A percentile compares a stretch with the other conserved stretches of the same genome.
phyloP scores from a whole-genome alignment of 176 grass and related monocot species.

The Bonia amplexicaulis region DNA sequence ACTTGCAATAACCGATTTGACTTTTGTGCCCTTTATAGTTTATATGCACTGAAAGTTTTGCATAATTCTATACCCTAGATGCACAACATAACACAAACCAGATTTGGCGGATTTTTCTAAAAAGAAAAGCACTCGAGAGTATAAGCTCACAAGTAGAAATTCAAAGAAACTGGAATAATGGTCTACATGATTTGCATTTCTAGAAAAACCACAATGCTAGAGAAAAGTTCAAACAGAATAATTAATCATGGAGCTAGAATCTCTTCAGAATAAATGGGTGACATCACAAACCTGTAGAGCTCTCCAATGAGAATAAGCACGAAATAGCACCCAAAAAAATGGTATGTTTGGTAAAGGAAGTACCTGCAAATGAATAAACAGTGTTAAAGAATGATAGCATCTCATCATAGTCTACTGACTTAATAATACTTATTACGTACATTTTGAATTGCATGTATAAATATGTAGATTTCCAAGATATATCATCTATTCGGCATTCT shows the following conservation, averaged over 20 bases:
- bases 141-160: not conserved
- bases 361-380: slow-evolving; percentile 49
- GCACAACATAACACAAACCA: not conserved
- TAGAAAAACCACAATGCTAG: not conserved
- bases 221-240: not conserved
- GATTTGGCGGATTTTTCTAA: not conserved
- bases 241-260: not conserved
- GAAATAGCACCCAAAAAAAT: slow-evolving; percentile 91
- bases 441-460: not conserved
- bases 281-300: slow-evolving; percentile 76
- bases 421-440: not conserved
- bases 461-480: not conserved
- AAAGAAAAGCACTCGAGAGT: not conserved
- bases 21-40: not conserved
- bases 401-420: not conserved
- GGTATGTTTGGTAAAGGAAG: slow-evolving; percentile 93
- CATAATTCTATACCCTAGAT: not conserved
- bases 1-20: slow-evolving; percentile 5
- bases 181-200: not conserved
- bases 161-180: not conserved
- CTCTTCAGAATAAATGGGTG: not conserved
- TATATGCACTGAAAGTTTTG: not conserved
- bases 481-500: not conserved
- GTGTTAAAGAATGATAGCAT: not conserved
- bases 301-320: slow-evolving; percentile 93